phyloP scores from a whole-genome alignment of 2,329 filamentous ascomycete genomes.

The Pseudodiploospora longispora region DNA sequence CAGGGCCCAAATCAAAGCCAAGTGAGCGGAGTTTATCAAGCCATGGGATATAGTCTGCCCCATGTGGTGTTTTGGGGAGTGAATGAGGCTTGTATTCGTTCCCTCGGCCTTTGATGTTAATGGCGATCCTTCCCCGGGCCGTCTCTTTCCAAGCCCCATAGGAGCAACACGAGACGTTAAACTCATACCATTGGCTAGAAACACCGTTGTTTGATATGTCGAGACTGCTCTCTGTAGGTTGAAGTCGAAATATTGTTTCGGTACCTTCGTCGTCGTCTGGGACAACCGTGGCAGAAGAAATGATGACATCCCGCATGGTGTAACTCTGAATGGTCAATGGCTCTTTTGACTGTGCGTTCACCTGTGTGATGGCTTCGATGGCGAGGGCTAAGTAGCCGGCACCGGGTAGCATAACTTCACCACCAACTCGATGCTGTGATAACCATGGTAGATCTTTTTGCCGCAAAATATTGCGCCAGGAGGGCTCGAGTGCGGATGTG shows the following conservation, averaged over 20 bases:
- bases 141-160: not conserved
- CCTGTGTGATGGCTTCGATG: slow-evolving; percentile 29
- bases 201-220: not conserved
- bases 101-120: not conserved
- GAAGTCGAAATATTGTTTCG: slow-evolving; percentile 11
- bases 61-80: no score
- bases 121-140: not conserved
- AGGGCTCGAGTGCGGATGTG: slow-evolving; percentile 20
- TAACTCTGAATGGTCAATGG: not conserved
- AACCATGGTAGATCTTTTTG: slow-evolving; percentile 45
- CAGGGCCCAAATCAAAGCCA: no score
- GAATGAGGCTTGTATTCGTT: not conserved
- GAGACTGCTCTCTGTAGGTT: not conserved
- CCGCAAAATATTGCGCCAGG: slow-evolving; percentile 40
- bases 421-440: slow-evolving; percentile 47
- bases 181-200: slow-evolving; percentile 18
- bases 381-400: slow-evolving; percentile 36
- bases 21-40: no score
- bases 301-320: slow-evolving; percentile 19
- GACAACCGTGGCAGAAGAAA: slow-evolving; percentile 20
- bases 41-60: no score
- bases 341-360: not conserved
- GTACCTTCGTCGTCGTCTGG: slow-evolving; percentile 21
- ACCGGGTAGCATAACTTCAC: slow-evolving; percentile 35
- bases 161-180: slow-evolving; percentile 14